These are phyloP conservation scores for Candida suzukii DNA, from an alignment of 805 yeast species.

Conservation along the genomic window DNA sequence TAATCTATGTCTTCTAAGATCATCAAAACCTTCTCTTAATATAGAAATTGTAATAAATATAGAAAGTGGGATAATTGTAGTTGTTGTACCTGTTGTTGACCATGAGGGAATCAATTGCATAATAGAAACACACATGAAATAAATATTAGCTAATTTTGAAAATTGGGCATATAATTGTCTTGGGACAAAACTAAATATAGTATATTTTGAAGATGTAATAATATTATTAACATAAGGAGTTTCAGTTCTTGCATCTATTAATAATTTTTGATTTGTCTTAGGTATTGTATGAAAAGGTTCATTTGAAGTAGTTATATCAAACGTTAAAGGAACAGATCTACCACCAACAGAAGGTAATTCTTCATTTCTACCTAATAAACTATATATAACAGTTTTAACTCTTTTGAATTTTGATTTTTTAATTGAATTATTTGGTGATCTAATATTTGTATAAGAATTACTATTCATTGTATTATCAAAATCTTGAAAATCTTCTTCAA, in stretches of 20 bases:
- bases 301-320: slow-evolving; percentile 30
- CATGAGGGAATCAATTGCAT: slow-evolving; percentile 94
- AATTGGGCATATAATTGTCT: slow-evolving; percentile 87
- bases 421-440: no score
- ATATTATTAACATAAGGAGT: slow-evolving; percentile 57
- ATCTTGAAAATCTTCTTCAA: not conserved
- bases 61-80: slow-evolving; percentile 85
- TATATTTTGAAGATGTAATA: slow-evolving; percentile 84
- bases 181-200: slow-evolving; percentile 75
- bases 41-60: slow-evolving; percentile 86
- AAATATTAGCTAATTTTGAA: slow-evolving; percentile 85
- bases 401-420: not conserved
- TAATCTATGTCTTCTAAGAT: slow-evolving; percentile 75
- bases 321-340: slow-evolving; percentile 61
- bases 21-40: slow-evolving; percentile 90
- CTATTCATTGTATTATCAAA: no score
- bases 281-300: slow-evolving; percentile 14
- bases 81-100: slow-evolving; percentile 95
- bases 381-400: slow-evolving; percentile 11
- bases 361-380: slow-evolving; percentile 38
- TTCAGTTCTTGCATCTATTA: slow-evolving; percentile 65
- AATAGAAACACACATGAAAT: slow-evolving; percentile 83
- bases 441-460: no score
- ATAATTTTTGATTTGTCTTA: slow-evolving; percentile 23
- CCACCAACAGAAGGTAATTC: slow-evolving; percentile 59